phyloP scores from a whole-genome alignment of 345 rosid genomes.

The Mallotus nudiflorus region DNA sequence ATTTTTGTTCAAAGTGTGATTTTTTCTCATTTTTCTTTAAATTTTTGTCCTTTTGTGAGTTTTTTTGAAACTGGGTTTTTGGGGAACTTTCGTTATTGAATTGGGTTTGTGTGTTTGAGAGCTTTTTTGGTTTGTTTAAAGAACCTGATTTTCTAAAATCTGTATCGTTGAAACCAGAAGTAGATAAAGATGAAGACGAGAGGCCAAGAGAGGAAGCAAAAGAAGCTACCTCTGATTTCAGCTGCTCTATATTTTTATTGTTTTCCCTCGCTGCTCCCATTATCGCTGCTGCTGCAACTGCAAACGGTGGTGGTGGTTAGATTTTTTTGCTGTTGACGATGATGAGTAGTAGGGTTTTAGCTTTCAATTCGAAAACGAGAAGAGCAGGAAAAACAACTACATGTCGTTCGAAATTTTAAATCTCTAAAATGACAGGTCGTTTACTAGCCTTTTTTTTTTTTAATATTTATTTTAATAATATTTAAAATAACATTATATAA shows the following conservation, averaged over 20 bases:
- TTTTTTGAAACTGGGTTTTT: background rate
- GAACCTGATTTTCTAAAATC: conserved; percentile 62
- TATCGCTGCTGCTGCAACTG: conserved; percentile 37
- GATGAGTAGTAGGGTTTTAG: conserved; percentile 11
- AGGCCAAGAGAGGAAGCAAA: conserved; percentile 82
- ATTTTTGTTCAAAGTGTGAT: conserved; percentile 14
- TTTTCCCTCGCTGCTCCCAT: background rate
- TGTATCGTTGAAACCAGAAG: conserved; percentile 67
- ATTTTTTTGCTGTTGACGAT: too few relatives aligned
- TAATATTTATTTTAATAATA: too few relatives aligned
- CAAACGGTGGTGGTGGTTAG: too few relatives aligned
- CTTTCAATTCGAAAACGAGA: too few relatives aligned
- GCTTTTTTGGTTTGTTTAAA: conserved; percentile 18
- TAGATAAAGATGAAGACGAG: conserved; percentile 44
- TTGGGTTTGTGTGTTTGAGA: conserved; percentile 11
- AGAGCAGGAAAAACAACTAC: too few relatives aligned
- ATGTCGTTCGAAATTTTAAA: too few relatives aligned
- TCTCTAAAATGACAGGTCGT: too few relatives aligned
- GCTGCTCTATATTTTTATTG: conserved; percentile 32
- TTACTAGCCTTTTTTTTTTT: too few relatives aligned
- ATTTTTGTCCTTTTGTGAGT: background rate
- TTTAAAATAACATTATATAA: too few relatives aligned
- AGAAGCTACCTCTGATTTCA: conserved; percentile 73
- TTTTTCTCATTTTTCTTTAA: conserved; percentile 1
- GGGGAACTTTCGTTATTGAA: background rate